These are phyloP conservation scores for Gamsiella multidivaricata DNA, from an alignment of 192 early-diverging fungal genomes.

Conservation along the genomic window DNA sequence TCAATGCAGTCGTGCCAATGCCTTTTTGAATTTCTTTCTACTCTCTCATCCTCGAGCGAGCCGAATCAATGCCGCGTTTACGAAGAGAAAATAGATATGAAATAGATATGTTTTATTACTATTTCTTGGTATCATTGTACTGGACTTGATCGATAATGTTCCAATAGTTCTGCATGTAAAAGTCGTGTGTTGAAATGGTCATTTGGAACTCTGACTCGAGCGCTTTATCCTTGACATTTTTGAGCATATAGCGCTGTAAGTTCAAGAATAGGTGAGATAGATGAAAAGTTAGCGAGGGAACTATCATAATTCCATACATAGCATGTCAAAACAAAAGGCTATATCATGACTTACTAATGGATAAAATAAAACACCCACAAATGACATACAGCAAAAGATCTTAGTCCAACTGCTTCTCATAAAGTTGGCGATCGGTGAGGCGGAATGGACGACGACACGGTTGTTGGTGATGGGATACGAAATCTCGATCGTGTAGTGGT, in stretches of 20 bases:
- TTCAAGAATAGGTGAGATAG: neutral
- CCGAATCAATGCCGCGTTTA: no score
- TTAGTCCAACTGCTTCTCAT: constrained; percentile 35
- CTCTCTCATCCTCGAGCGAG: no score
- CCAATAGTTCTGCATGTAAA: constrained; percentile 35
- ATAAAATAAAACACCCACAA: constrained; percentile 43
- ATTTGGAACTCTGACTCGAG: constrained; percentile 52
- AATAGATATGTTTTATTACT: constrained; percentile 1
- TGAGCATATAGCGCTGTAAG: constrained; percentile 42
- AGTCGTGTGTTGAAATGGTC: constrained; percentile 39
- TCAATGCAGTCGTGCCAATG: no score
- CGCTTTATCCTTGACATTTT: constrained; percentile 30
- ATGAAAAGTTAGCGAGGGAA: neutral
- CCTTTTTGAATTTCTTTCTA: no score
- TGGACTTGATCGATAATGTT: constrained; percentile 48
- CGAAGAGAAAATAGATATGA: neutral
- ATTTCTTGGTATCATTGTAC: no score
- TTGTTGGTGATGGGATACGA: constrained; percentile 51
- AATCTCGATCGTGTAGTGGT: constrained; percentile 46
- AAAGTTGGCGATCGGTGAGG: constrained; percentile 39
- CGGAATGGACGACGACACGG: constrained; percentile 31
- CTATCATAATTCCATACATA: neutral
- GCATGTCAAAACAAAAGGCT: neutral
- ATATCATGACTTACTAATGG: constrained; percentile 31
- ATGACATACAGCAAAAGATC: constrained; percentile 33